Evolutionary conservation across 2,329 filamentous ascomycete species (phyloP).

Genomic region (Tolypocladium ovalisporum): DNA sequence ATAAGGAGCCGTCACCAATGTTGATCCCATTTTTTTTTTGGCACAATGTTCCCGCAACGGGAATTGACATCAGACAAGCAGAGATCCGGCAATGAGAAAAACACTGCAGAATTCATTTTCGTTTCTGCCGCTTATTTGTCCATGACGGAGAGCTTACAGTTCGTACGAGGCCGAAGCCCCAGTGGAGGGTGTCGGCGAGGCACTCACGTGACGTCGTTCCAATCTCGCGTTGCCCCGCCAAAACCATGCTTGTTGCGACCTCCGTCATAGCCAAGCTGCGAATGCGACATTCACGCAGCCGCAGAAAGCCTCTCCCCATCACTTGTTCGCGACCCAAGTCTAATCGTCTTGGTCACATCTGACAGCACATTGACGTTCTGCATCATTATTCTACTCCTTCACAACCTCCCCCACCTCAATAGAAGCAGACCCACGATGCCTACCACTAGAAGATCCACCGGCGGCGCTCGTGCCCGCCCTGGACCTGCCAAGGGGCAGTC

Average conservation of each 20-base stretch:
- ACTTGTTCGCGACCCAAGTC: neutral
- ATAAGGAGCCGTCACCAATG: no score
- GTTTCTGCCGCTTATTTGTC: no score
- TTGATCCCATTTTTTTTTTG: neutral
- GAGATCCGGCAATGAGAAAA: no score
- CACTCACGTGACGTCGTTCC: constrained; percentile 37
- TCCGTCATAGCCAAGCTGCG: neutral
- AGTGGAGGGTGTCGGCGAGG: neutral
- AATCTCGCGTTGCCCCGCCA: constrained; percentile 46
- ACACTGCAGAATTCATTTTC: neutral
- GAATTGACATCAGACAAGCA: neutral
- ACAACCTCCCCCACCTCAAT: neutral
- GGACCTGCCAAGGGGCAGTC: constrained; percentile 36
- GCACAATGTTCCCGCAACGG: neutral
- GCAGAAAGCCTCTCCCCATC: neutral
- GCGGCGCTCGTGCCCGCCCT: constrained; percentile 22
- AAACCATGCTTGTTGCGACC: constrained; percentile 11
- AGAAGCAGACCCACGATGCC: constrained; percentile 28
- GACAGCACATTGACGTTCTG: neutral
- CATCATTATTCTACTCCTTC: no score
- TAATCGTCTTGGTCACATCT: neutral
- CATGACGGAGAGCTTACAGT: neutral
- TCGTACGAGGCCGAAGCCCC: no score
- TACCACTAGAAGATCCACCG: constrained; percentile 36
- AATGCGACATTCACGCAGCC: neutral